Evolutionary conservation across 768 basidiomycete species (phyloP).

Genomic region (Russula virescens): DNA sequence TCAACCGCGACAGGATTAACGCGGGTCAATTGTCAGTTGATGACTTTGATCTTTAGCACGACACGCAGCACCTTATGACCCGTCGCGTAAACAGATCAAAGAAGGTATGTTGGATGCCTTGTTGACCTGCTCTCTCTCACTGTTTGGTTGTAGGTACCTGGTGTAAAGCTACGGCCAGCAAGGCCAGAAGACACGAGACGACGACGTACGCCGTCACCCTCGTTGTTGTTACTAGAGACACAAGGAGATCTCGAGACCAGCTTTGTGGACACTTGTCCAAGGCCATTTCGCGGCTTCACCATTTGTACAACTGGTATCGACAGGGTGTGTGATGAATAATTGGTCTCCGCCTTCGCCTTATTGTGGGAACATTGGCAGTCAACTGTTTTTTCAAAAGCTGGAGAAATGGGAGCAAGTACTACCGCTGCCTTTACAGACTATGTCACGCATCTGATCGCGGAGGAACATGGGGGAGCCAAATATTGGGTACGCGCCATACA

Average conservation of each 20-base stretch:
- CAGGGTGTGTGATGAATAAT: slow-evolving; percentile 48
- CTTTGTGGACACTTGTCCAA: slow-evolving; percentile 38
- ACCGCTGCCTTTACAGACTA: slow-evolving; percentile 72
- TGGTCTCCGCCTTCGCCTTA: background rate
- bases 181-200: slow-evolving; percentile 31
- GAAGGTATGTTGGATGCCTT: slow-evolving; percentile 38
- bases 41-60: background rate
- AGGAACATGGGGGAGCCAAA: slow-evolving; percentile 77
- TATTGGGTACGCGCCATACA: slow-evolving; percentile 51
- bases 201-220: slow-evolving; percentile 28
- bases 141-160: slow-evolving; percentile 53
- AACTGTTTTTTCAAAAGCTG: slow-evolving; percentile 65
- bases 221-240: slow-evolving; percentile 37
- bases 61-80: background rate
- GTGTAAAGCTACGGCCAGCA: slow-evolving; percentile 74
- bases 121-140: background rate
- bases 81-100: slow-evolving; percentile 61
- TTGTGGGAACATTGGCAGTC: slow-evolving; percentile 38
- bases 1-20: background rate
- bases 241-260: slow-evolving; percentile 21
- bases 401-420: slow-evolving; percentile 71
- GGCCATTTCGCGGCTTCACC: slow-evolving; percentile 60
- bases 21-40: background rate
- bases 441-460: slow-evolving; percentile 84
- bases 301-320: slow-evolving; percentile 78